These are phyloP conservation scores for Somion occarium DNA, from an alignment of 1,284 basidiomycete genomes.

Conservation along the genomic window DNA sequence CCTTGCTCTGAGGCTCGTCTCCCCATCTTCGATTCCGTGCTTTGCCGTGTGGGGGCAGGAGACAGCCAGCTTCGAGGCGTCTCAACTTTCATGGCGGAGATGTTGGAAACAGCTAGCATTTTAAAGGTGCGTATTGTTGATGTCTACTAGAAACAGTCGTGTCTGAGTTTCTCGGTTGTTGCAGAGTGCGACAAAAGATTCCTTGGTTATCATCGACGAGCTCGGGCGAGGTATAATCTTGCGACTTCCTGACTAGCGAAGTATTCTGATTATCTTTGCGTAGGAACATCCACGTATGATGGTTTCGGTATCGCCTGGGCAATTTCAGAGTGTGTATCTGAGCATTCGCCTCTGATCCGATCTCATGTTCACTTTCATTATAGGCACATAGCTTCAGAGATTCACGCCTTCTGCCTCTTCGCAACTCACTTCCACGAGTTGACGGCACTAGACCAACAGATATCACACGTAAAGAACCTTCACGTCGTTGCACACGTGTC, in stretches of 20 bases:
- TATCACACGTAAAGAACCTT: slow-evolving; percentile 87
- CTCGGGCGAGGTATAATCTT: slow-evolving; percentile 74
- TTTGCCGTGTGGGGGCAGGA: slow-evolving; percentile 95
- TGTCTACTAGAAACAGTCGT: not conserved
- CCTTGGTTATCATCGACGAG: slow-evolving; percentile 97
- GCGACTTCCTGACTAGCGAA: not conserved
- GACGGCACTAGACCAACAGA: slow-evolving; percentile 85
- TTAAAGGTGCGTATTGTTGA: slow-evolving; percentile 52
- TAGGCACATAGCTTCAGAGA: slow-evolving; percentile 89
- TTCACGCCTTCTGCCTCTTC: slow-evolving; percentile 92
- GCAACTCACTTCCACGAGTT: slow-evolving; percentile 99
- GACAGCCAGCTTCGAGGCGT: slow-evolving; percentile 98
- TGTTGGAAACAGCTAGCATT: slow-evolving; percentile 97
- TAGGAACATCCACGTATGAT: slow-evolving; percentile 96
- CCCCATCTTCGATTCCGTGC: slow-evolving; percentile 94
- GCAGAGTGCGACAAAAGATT: slow-evolving; percentile 88
- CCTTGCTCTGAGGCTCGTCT: slow-evolving; percentile 83
- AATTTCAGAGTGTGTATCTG: slow-evolving; percentile 80
- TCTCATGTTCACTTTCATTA: not conserved
- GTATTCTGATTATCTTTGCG: not conserved
- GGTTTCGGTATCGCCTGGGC: slow-evolving; percentile 99
- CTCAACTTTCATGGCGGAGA: slow-evolving; percentile 99
- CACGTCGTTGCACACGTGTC: slow-evolving; percentile 95
- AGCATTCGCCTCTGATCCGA: not conserved
- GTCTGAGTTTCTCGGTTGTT: not conserved